Evolutionary conservation across 345 rosid species (phyloP).

Genomic region (Eucalyptus tenuipes): DNA sequence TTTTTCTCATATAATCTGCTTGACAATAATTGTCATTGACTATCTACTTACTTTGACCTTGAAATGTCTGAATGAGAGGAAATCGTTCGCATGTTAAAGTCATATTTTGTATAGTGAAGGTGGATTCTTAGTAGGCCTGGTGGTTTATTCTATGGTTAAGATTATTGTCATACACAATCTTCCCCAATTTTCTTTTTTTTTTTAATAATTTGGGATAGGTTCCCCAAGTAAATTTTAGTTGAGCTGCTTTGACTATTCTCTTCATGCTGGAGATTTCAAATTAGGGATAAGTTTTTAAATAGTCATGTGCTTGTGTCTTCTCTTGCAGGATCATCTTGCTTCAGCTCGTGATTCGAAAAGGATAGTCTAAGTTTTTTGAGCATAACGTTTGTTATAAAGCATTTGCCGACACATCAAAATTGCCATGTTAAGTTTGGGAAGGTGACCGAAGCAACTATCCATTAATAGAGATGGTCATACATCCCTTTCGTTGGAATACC

Average conservation of each 20-base stretch:
- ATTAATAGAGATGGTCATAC: background rate
- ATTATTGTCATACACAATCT: background rate
- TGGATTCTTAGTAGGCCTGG: background rate
- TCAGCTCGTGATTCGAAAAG: conserved; percentile 65
- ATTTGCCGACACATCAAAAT: background rate
- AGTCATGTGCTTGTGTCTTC: background rate
- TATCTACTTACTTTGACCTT: background rate
- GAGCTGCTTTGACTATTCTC: background rate
- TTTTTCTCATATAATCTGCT: background rate
- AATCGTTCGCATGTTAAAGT: background rate
- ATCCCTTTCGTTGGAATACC: background rate
- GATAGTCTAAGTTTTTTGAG: background rate
- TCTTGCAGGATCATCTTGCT: conserved; percentile 57
- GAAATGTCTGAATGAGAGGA: background rate
- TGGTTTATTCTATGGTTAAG: background rate
- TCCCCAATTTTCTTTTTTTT: background rate
- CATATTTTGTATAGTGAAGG: background rate
- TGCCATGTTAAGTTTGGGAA: background rate
- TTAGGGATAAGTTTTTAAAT: background rate
- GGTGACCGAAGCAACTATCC: background rate
- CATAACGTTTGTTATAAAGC: background rate
- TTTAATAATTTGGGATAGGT: background rate
- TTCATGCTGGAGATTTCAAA: background rate
- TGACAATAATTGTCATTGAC: background rate
- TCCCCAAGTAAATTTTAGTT: background rate